Evolutionary conservation across 2,329 filamentous ascomycete genomes (phyloP), one percentile per base, ranked within the genome.

Genomic region (Plenodomus lindquistii): DNA sequence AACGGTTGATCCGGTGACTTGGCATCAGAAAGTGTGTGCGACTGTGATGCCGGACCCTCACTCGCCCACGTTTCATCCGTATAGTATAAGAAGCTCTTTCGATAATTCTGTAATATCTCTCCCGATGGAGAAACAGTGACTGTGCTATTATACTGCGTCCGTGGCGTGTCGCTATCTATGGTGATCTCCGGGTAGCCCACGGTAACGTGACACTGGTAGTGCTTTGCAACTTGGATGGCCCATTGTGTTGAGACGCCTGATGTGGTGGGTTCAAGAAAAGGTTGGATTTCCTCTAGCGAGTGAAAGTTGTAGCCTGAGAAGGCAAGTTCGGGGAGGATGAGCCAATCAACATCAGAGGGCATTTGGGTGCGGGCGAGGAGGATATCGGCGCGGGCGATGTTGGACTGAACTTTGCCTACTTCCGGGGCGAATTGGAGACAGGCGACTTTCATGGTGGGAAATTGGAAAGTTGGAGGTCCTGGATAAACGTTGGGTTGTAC

Each of bases 271-370:
- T 94, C 89, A 3, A 93, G 81, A 57, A 78, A 88, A 0, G 87
- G 86, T 1, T 73, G 72, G 37, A 93, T 91, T 1, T 89, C 79
- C 24, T 81, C 74, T 2, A 89, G 69, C 0, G 85, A 87, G 36
- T 81, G 80, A 74, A 92, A 93, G 67, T 91, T 91, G 75, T 92
- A 94, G 22, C 89, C 87, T 84, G 84, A 81, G 64, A 93, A 91
- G 1, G 89, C 87, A 68, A 93, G 74, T 66, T 93, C 89, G 0
- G 89, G 88, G 0, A 93, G 73, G 0, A 93, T 83, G 0, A 94
- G 76, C 22, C 92, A 77, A 63, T 91, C 87, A 1, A 92, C 65
- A 73, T 67, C 64, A 27, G 48, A 35, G 1, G 65, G 68, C 16
- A 69, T 57, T 15, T 46, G 50, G 78, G 81, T 79, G 20, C 66